A percentile compares a stretch with the other conserved stretches of the same genome.
phyloP scores from a whole-genome alignment of 257 asterid species.

The Cynanchum wilfordii region DNA sequence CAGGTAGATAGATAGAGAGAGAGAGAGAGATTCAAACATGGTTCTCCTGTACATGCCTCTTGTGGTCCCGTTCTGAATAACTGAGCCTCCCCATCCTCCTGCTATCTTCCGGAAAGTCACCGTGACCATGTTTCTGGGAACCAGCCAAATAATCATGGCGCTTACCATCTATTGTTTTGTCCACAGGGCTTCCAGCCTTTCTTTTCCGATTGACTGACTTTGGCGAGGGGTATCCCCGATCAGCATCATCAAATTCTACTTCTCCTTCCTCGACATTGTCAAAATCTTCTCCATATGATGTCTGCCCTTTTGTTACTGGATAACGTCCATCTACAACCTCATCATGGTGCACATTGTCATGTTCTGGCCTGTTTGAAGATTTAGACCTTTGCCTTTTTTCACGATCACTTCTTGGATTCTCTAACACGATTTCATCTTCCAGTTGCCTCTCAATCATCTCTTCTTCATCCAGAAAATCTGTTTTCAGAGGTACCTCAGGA shows the following conservation, averaged over 20 bases:
- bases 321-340: slow-evolving; percentile 36
- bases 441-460: slow-evolving; percentile 70
- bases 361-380: slow-evolving; percentile 34
- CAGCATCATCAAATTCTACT: slow-evolving; percentile 50
- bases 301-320: slow-evolving; percentile 38
- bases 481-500: slow-evolving; percentile 52
- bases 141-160: slow-evolving; percentile 28
- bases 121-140: slow-evolving; percentile 29
- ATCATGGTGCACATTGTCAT: slow-evolving; percentile 27
- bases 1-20: neutral
- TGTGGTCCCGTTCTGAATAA: slow-evolving; percentile 72
- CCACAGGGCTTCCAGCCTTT: slow-evolving; percentile 59
- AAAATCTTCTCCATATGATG: slow-evolving; percentile 37
- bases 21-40: slow-evolving; percentile 33
- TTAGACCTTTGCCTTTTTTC: slow-evolving; percentile 50
- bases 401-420: slow-evolving; percentile 41
- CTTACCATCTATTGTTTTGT: slow-evolving; percentile 37
- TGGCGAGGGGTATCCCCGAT: slow-evolving; percentile 51
- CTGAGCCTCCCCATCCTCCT: slow-evolving; percentile 52
- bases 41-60: slow-evolving; percentile 62
- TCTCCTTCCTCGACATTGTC: slow-evolving; percentile 82
- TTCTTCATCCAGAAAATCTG: slow-evolving; percentile 58
- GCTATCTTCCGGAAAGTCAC: slow-evolving; percentile 45
- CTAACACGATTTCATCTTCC: slow-evolving; percentile 66
- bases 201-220: slow-evolving; percentile 43